Evolutionary conservation across 208 protist genomes (phyloP).

Genomic region (Trypanosoma melophagium): DNA sequence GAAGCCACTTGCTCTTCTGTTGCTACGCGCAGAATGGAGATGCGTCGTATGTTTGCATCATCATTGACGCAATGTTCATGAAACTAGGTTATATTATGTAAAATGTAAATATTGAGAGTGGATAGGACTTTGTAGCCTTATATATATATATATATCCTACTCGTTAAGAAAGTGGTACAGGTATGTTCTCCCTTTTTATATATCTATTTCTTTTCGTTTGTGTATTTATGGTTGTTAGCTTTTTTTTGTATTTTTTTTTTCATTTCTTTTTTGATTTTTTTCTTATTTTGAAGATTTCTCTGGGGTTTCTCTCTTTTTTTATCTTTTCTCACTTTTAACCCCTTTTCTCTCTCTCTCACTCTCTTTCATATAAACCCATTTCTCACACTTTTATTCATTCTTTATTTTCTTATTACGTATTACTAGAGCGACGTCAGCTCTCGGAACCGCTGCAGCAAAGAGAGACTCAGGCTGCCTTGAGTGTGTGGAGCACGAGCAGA

Average conservation of each 20-base stretch:
- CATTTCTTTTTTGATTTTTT: constrained; percentile 2
- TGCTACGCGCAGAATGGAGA: not conserved
- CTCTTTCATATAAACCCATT: not conserved
- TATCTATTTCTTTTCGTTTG: not conserved
- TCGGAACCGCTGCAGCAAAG: too few species aligned
- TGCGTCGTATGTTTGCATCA: constrained; percentile 9
- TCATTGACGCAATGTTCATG: not conserved
- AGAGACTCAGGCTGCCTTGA: too few species aligned
- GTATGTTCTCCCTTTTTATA: not conserved
- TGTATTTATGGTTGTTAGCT: not conserved
- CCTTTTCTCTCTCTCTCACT: not conserved
- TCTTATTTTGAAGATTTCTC: not conserved
- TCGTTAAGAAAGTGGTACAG: too few species aligned
- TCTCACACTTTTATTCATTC: constrained; percentile 11
- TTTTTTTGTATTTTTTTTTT: constrained; percentile 7
- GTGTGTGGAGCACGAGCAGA: too few species aligned
- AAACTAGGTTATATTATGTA: not conserved
- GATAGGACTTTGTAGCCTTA: not conserved
- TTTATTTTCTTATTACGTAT: not conserved
- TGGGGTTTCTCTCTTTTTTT: not conserved
- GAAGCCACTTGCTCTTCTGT: constrained; percentile 14
- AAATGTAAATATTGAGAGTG: not conserved
- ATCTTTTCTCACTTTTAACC: not conserved
- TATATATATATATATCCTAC: too few species aligned
- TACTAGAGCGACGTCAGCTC: not conserved